Evolutionary conservation across 1,139 yeast genomes (phyloP).

Genomic region (Suhomyces anneliseae): DNA sequence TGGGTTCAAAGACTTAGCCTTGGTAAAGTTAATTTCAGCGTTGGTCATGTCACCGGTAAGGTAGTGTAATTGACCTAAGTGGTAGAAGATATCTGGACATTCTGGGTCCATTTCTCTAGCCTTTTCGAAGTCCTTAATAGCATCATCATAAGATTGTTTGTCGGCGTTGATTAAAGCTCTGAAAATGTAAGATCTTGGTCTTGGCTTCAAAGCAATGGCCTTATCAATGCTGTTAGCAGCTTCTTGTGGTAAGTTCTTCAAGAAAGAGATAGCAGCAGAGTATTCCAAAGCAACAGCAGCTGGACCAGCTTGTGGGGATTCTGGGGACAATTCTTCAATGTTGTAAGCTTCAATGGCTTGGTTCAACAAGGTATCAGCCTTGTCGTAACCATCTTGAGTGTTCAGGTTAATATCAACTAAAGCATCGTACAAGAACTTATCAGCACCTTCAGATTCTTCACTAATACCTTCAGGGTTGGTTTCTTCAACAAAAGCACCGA

Average conservation of each 20-base stretch:
- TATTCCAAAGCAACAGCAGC: constrained; percentile 75
- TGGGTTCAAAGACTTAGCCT: constrained; percentile 73
- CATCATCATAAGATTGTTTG: constrained; percentile 59
- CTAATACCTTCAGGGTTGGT: constrained; percentile 50
- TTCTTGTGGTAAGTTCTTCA: constrained; percentile 67
- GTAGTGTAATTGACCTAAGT: constrained; percentile 90
- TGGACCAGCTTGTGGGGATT: constrained; percentile 51
- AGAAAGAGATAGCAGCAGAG: constrained; percentile 77
- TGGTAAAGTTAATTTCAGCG: constrained; percentile 75
- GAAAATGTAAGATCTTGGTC: constrained; percentile 80
- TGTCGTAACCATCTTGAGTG: constrained; percentile 69
- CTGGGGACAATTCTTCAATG: constrained; percentile 34
- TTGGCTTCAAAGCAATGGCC: constrained; percentile 68
- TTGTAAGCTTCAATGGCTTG: constrained; percentile 64
- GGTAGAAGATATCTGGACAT: constrained; percentile 85
- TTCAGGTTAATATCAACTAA: constrained; percentile 61
- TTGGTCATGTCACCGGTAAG: constrained; percentile 70
- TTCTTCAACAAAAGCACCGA: constrained; percentile 65
- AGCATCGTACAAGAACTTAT: constrained; percentile 67
- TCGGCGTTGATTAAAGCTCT: constrained; percentile 87
- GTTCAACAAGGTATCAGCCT: constrained; percentile 67
- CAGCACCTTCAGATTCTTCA: constrained; percentile 51
- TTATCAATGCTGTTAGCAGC: constrained; percentile 60
- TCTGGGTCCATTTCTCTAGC: constrained; percentile 72
- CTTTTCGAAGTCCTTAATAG: constrained; percentile 67